Evolutionary conservation across 2,329 filamentous ascomycete genomes (phyloP).

Genomic region (Mycocentrospora acerina): DNA sequence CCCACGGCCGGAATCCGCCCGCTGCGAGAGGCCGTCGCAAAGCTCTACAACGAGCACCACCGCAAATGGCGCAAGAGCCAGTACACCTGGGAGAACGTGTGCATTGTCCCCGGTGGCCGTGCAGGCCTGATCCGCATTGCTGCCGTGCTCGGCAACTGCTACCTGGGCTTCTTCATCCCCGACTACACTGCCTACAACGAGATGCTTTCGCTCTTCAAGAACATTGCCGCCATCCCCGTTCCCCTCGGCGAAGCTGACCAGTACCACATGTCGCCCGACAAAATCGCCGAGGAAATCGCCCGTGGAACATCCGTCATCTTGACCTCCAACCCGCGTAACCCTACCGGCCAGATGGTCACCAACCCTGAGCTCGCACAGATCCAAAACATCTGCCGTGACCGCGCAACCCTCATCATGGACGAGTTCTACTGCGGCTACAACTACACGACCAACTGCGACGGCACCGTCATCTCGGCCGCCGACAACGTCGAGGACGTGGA

Average conservation of each 20-base stretch:
- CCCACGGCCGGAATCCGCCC: constrained; percentile 94
- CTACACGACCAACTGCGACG: constrained; percentile 90
- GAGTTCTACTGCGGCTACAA: constrained; percentile 94
- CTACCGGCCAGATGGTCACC: constrained; percentile 82
- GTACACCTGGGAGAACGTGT: constrained; percentile 97
- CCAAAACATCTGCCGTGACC: constrained; percentile 87
- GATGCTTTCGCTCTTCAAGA: constrained; percentile 94
- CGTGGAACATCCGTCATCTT: constrained; percentile 78
- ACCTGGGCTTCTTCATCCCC: constrained; percentile 90
- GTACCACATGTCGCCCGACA: constrained; percentile 91
- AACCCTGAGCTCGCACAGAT: constrained; percentile 86
- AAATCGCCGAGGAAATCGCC: constrained; percentile 87
- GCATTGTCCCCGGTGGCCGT: constrained; percentile 89
- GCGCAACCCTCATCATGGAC: constrained; percentile 89
- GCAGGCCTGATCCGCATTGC: constrained; percentile 94
- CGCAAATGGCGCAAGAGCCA: constrained; percentile 82
- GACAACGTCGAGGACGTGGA: constrained; percentile 89
- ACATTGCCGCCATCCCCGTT: constrained; percentile 52
- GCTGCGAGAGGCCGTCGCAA: constrained; percentile 82
- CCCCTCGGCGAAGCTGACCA: constrained; percentile 81
- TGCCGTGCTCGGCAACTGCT: constrained; percentile 88
- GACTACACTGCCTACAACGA: constrained; percentile 97
- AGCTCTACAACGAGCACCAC: constrained; percentile 91
- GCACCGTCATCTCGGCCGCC: constrained; percentile 82
- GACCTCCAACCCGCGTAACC: constrained; percentile 94